Evolutionary conservation across 768 basidiomycete genomes (phyloP).

Genomic region (Suillus discolor): DNA sequence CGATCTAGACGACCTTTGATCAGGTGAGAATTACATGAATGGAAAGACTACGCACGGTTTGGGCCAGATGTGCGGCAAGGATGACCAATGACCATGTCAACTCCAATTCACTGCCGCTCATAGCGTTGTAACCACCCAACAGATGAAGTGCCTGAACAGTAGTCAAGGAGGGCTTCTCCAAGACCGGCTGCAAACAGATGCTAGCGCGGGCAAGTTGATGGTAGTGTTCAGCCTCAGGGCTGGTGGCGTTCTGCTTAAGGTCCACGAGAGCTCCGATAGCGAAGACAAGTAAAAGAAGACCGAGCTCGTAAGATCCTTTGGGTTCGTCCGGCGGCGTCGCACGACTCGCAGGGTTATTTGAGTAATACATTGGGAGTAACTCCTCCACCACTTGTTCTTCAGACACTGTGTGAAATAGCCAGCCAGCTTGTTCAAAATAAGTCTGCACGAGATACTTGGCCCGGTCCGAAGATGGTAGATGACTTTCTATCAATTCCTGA

Average conservation of each 20-base stretch:
- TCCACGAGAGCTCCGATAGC: conserved; percentile 55
- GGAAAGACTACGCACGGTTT: conserved; percentile 49
- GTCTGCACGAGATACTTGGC: conserved; percentile 46
- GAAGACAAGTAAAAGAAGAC: conserved; percentile 50
- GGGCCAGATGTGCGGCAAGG: conserved; percentile 65
- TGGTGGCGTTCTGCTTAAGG: conserved; percentile 30
- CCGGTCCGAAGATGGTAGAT: conserved; percentile 56
- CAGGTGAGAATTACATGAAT: conserved; percentile 14
- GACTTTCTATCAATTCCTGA: conserved; percentile 50
- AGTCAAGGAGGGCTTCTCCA: conserved; percentile 70
- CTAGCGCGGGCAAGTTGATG: conserved; percentile 68
- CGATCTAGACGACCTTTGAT: conserved; percentile 46
- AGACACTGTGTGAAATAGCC: conserved; percentile 54
- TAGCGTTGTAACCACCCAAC: conserved; percentile 68
- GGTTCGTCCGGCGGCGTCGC: conserved; percentile 38
- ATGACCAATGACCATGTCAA: conserved; percentile 69
- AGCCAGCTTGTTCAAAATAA: conserved; percentile 50
- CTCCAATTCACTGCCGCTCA: conserved; percentile 73
- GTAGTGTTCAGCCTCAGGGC: conserved; percentile 58
- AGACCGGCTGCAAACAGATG: conserved; percentile 64
- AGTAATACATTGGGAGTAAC: conserved; percentile 45
- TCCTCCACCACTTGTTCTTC: conserved; percentile 47
- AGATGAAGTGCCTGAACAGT: conserved; percentile 73
- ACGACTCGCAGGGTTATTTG: conserved; percentile 19
- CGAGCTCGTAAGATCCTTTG: conserved; percentile 50